Evolutionary conservation across 2,329 filamentous ascomycete genomes (phyloP).

Genomic region (Coniochaeta pulveracea): DNA sequence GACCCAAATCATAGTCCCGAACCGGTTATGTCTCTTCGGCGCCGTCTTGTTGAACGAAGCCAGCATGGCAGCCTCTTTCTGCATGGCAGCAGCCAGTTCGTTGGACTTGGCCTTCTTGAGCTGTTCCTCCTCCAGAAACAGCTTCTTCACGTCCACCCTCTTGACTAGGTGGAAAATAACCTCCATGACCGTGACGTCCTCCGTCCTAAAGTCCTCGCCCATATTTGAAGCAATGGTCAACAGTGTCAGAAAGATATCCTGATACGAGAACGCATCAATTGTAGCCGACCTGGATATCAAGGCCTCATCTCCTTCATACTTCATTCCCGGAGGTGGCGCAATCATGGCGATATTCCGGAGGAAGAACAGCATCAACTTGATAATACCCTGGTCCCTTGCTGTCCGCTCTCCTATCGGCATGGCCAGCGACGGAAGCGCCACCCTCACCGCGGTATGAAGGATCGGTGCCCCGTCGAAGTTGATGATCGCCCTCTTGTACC

Average conservation of each 20-base stretch:
- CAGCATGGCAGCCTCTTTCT: slow-evolving; percentile 75
- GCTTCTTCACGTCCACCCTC: slow-evolving; percentile 68
- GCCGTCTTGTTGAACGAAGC: slow-evolving; percentile 65
- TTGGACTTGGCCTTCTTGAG: slow-evolving; percentile 56
- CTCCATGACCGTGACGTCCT: slow-evolving; percentile 85
- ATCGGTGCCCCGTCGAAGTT: slow-evolving; percentile 70
- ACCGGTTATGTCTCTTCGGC: slow-evolving; percentile 82
- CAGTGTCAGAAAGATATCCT: slow-evolving; percentile 80
- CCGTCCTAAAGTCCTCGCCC: slow-evolving; percentile 81
- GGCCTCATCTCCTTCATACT: slow-evolving; percentile 77
- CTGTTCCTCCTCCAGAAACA: slow-evolving; percentile 76
- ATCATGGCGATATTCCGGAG: slow-evolving; percentile 85
- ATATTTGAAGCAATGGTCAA: slow-evolving; percentile 86
- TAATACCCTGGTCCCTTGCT: slow-evolving; percentile 77
- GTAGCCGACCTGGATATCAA: slow-evolving; percentile 80
- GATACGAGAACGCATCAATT: slow-evolving; percentile 79
- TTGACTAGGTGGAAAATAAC: slow-evolving; percentile 89
- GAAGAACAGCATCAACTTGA: slow-evolving; percentile 82
- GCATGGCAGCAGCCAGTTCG: slow-evolving; percentile 64
- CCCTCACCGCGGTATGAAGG: slow-evolving; percentile 68
- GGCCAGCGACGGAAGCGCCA: slow-evolving; percentile 79
- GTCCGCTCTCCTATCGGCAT: slow-evolving; percentile 64
- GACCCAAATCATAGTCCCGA: slow-evolving; percentile 96
- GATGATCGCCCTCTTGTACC: slow-evolving; percentile 81
- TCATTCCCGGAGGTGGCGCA: slow-evolving; percentile 56